A percentile compares a stretch with the other conserved stretches of the same genome.
Conservation (phyloP, 495 filamentous ascomycete genomes). For the Penicillium antarcticum region DNA sequence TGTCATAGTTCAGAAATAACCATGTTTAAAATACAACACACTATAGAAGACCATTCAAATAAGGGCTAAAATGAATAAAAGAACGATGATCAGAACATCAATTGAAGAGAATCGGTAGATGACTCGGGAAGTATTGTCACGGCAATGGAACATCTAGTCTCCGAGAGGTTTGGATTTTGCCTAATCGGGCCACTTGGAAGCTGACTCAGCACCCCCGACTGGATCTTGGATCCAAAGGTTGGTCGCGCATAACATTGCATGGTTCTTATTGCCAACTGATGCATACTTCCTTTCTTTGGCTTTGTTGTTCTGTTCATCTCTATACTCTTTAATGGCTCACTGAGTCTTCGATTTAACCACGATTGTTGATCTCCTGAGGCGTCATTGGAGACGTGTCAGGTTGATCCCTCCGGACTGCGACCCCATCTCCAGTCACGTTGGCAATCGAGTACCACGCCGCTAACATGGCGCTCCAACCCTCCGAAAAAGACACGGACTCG, state of each 20-base stretch:
- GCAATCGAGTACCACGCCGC: constrained; percentile 6
- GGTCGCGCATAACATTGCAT: constrained; percentile 11
- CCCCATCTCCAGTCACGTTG: constrained; percentile 7
- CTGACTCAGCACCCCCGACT: constrained; percentile 1
- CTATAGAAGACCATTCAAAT: no score
- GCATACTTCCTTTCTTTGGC: constrained; percentile 11
- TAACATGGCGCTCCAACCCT: constrained; percentile 19
- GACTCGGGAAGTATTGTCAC: no score
- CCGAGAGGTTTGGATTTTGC: constrained; percentile 2
- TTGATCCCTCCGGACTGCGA: constrained; percentile 14
- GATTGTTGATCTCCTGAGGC: constrained; percentile 26
- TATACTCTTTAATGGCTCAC: constrained; percentile 18
- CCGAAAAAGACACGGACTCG: constrained; percentile 16
- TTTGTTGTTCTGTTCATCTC: constrained; percentile 1
- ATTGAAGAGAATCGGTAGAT: no score
- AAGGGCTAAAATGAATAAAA: no score
- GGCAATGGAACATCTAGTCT: no score
- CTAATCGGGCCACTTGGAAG: background rate
- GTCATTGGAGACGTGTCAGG: constrained; percentile 33
- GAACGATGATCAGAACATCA: no score
- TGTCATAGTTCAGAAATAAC: no score
- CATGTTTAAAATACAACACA: no score
- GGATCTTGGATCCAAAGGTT: background rate
- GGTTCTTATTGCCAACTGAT: constrained; percentile 8
- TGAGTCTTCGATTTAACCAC: constrained; percentile 7